Percentiles rank a stretch among this genome's conserved stretches.
phyloP scores from a whole-genome alignment of 441 rosid genomes.

The Adansonia madagascariensis region DNA sequence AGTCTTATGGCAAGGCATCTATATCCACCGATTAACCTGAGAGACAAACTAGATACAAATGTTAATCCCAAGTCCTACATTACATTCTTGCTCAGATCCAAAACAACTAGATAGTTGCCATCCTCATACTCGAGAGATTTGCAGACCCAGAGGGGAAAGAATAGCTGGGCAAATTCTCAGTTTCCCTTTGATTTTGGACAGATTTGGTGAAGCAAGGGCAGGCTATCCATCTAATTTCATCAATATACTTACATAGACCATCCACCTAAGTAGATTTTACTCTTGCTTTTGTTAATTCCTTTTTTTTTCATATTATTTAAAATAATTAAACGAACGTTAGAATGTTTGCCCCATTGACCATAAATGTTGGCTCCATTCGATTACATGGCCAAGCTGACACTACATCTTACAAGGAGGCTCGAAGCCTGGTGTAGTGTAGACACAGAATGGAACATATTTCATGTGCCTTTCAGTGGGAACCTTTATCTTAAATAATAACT shows the following conservation, averaged over 20 bases:
- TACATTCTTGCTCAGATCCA: neutral
- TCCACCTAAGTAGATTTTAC: neutral
- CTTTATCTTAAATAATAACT: no score
- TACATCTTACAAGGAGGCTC: no score
- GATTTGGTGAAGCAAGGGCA: neutral
- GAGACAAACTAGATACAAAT: neutral
- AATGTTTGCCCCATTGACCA: no score
- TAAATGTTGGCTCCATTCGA: no score
- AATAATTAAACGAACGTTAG: no score
- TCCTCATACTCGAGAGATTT: neutral
- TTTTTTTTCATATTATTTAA: neutral
- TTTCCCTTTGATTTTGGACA: neutral
- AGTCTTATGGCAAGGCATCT: neutral
- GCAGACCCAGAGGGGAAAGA: neutral
- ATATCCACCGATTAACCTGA: neutral
- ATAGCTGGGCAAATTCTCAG: neutral
- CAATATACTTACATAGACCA: neutral
- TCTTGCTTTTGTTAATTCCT: neutral
- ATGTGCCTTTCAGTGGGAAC: no score
- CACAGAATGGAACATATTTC: neutral
- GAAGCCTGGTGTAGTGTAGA: neutral
- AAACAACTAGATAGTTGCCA: neutral
- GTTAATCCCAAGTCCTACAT: neutral
- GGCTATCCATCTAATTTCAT: neutral
- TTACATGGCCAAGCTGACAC: no score